These are phyloP conservation scores for Rubroboletus satanas DNA, from an alignment of 768 basidiomycete genomes.

Conservation along the genomic window DNA sequence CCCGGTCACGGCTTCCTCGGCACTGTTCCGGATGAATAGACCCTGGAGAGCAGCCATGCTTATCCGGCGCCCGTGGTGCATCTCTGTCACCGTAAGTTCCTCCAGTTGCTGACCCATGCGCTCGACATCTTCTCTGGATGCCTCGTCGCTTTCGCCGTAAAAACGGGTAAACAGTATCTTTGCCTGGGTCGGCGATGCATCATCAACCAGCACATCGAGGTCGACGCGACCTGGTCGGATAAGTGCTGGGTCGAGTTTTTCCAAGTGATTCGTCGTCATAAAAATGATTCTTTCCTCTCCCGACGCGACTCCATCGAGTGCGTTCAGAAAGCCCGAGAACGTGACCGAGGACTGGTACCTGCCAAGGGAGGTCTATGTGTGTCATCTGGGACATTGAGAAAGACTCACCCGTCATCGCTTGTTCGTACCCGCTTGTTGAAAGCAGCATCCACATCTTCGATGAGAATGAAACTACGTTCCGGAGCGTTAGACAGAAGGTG, in stretches of 20 bases:
- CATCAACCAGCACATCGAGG: slow-evolving; percentile 75
- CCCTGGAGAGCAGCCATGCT: slow-evolving; percentile 98
- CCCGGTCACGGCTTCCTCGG: slow-evolving; percentile 50
- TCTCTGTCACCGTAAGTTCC: slow-evolving; percentile 50
- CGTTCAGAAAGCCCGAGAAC: slow-evolving; percentile 96
- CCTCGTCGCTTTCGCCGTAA: slow-evolving; percentile 54
- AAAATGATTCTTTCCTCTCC: slow-evolving; percentile 98
- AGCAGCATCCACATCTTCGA: slow-evolving; percentile 97
- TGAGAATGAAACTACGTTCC: slow-evolving; percentile 88
- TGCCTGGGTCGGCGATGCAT: slow-evolving; percentile 82
- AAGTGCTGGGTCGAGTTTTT: slow-evolving; percentile 86
- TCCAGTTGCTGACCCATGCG: slow-evolving; percentile 51
- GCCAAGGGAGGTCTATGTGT: slow-evolving; percentile 12
- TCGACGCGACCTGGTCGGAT: slow-evolving; percentile 97
- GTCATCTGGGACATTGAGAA: not conserved
- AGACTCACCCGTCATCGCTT: slow-evolving; percentile 82
- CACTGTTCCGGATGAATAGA: slow-evolving; percentile 77
- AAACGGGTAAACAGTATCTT: slow-evolving; percentile 75
- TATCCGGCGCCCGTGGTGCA: slow-evolving; percentile 51
- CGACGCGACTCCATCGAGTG: slow-evolving; percentile 95
- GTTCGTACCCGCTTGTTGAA: slow-evolving; percentile 92
- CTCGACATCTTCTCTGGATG: slow-evolving; percentile 36
- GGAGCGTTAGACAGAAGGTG: slow-evolving; percentile 91
- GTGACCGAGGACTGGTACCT: slow-evolving; percentile 95
- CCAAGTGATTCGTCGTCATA: slow-evolving; percentile 97